These are phyloP conservation scores for Lachnellula hyalina DNA, from an alignment of 2,329 filamentous ascomycete genomes.

Conservation along the genomic window DNA sequence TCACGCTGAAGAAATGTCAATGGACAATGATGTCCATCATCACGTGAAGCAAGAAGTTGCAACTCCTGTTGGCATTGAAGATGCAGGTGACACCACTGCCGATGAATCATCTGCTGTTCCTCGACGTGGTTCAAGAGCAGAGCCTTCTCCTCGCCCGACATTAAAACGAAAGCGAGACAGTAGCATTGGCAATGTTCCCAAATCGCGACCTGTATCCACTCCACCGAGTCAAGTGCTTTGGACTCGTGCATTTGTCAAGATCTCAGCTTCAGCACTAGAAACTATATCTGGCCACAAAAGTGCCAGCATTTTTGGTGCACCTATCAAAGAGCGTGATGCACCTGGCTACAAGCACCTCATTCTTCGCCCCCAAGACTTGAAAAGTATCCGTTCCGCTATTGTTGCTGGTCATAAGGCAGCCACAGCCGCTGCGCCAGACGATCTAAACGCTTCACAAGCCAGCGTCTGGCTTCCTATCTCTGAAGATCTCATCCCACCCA, in stretches of 20 bases:
- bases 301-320: slow-evolving; percentile 73
- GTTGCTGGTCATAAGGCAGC: slow-evolving; percentile 65
- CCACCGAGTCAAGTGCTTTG: slow-evolving; percentile 66
- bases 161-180: slow-evolving; percentile 53
- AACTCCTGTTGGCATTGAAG: slow-evolving; percentile 50
- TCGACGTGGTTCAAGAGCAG: slow-evolving; percentile 6
- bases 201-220: slow-evolving; percentile 40
- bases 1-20: slow-evolving; percentile 43
- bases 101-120: slow-evolving; percentile 42
- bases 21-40: slow-evolving; percentile 37
- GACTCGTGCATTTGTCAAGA: slow-evolving; percentile 70
- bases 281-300: slow-evolving; percentile 72
- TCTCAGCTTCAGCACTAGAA: slow-evolving; percentile 67
- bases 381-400: slow-evolving; percentile 70
- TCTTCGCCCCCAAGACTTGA: slow-evolving; percentile 70
- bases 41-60: slow-evolving; percentile 54
- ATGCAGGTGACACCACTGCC: slow-evolving; percentile 50
- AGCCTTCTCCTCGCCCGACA: slow-evolving; percentile 33
- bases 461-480: slow-evolving; percentile 63
- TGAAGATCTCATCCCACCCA: slow-evolving; percentile 76
- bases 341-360: slow-evolving; percentile 72
- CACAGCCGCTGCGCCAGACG: slow-evolving; percentile 56
- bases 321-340: slow-evolving; percentile 68
- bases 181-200: slow-evolving; percentile 13
- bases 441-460: slow-evolving; percentile 47